Evolutionary conservation across 371 early-diverging fungal species (phyloP).

Genomic region (Massospora cicadina): DNA sequence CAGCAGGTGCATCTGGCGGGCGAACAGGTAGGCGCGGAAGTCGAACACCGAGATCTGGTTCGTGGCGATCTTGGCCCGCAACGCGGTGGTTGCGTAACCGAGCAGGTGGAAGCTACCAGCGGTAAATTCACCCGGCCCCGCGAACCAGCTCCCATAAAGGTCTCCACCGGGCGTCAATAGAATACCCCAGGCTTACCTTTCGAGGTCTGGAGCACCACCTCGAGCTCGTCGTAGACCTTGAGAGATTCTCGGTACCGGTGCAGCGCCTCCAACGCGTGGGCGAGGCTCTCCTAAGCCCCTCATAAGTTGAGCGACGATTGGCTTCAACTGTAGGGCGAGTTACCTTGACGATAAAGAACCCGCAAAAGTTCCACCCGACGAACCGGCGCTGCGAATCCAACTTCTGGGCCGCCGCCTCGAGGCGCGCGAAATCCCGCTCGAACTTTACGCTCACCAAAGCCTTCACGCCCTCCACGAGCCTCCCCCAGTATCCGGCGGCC

Average conservation of each 20-base stretch:
- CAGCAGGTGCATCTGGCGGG: constrained; percentile 57
- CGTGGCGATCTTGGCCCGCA: constrained; percentile 65
- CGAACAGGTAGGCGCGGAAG: constrained; percentile 80
- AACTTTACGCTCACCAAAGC: constrained; percentile 59
- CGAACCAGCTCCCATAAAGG: background rate
- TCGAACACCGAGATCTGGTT: constrained; percentile 84
- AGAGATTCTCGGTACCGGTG: constrained; percentile 67
- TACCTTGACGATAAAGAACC: constrained; percentile 79
- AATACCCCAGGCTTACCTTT: constrained; percentile 21
- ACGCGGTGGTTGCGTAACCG: constrained; percentile 21
- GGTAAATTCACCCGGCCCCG: no score
- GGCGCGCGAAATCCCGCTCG: constrained; percentile 47
- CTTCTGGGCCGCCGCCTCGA: constrained; percentile 71
- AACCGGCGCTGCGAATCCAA: constrained; percentile 73
- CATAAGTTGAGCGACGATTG: constrained; percentile 59
- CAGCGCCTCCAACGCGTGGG: constrained; percentile 65
- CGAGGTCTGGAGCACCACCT: constrained; percentile 73
- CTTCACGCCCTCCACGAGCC: constrained; percentile 50
- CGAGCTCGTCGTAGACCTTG: constrained; percentile 83
- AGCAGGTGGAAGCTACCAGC: background rate
- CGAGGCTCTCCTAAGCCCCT: constrained; percentile 67
- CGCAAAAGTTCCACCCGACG: constrained; percentile 95
- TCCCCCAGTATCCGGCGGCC: constrained; percentile 59
- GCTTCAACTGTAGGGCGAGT: constrained; percentile 63
- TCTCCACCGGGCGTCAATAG: background rate